phyloP scores from a whole-genome alignment of 768 basidiomycete species.

The Phanerochaete sordida region DNA sequence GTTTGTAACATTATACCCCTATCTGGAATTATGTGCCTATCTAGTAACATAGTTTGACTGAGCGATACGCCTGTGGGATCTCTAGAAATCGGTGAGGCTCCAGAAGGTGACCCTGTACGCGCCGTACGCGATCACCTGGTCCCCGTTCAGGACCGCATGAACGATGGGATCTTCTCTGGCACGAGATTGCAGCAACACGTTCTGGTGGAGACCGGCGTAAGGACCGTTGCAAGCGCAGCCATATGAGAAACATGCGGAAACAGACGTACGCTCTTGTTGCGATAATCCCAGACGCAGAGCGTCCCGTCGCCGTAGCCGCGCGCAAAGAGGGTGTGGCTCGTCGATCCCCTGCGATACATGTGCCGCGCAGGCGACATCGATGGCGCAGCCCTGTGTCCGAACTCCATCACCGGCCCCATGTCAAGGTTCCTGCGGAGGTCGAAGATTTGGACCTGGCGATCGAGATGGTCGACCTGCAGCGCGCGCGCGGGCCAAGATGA shows the following conservation, averaged over 20 bases:
- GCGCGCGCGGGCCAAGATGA: background rate
- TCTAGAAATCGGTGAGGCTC: slow-evolving; percentile 10
- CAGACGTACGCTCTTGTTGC: slow-evolving; percentile 39
- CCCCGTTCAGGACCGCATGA: slow-evolving; percentile 10
- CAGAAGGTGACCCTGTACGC: slow-evolving; percentile 35
- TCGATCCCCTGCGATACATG: slow-evolving; percentile 36
- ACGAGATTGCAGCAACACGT: background rate
- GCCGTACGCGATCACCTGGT: slow-evolving; percentile 39
- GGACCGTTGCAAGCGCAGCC: background rate
- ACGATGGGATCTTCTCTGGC: slow-evolving; percentile 6
- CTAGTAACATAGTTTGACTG: background rate
- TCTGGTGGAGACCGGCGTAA: slow-evolving; percentile 7
- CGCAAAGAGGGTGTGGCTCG: slow-evolving; percentile 38
- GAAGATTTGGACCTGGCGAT: slow-evolving; percentile 46
- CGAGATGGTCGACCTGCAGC: slow-evolving; percentile 49
- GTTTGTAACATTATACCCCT: background rate
- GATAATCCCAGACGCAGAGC: slow-evolving; percentile 47
- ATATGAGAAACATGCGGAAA: slow-evolving; percentile 10
- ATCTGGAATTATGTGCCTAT: background rate
- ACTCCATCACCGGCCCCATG: slow-evolving; percentile 38
- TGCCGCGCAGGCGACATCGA: slow-evolving; percentile 9
- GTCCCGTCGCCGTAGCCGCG: slow-evolving; percentile 43
- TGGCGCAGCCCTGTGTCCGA: slow-evolving; percentile 33
- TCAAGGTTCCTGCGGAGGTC: slow-evolving; percentile 42
- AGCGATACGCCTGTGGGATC: background rate